Base-by-base conservation (phyloP, 345 rosid species). In the Dipteronia sinensis region DNA sequence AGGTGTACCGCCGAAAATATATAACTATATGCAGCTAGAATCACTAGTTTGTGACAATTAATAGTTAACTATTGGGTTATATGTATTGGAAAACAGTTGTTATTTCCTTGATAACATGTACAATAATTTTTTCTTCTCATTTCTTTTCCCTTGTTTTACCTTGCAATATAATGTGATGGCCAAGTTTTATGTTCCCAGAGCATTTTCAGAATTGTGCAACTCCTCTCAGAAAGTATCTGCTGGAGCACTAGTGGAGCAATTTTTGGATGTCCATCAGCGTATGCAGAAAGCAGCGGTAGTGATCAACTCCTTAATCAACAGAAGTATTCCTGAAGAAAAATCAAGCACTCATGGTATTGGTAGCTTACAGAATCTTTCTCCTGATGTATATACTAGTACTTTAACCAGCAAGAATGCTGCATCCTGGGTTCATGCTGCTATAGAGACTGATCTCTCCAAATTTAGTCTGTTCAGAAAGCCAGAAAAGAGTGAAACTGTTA, bases 391-490 rank as follows among this genome's bases (percentile, higher is more conserved):
- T 58, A 74, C 38, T 34, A 34, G 70, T 70, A 65, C 80, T 75
- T 40, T 42, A 73, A 77, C 76, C 13, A 63, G 59, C 10, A 77
- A 38, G 51, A 79, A 79, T 63, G 91, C 87, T 55, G 34, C 58
- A 44, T 84, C 81, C 13, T 88, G 90, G 90, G 85, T 82, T 71
- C 84, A 81, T 69, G 82, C 85, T 79, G 85, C 89, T 7, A 75
- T 84, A 47, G 77, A 79, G 77, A 81, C 89, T 4, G 69, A 76
- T 58, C 74, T 86, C 40, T 81, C 85, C 31, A 84, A 79, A 1
- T 88, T 88, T 77, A 82, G 78, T 75, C 65, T 88, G 76, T 78
- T 82, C 73, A 77, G 78, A 78, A 81, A 84, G 67, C 67, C 72
- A 23, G 76, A 49, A 76, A 79, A 72, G 51, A 38, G 72, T 55